phyloP scores from a whole-genome alignment of 2,329 filamentous ascomycete species.

The Xylariales sp. region DNA sequence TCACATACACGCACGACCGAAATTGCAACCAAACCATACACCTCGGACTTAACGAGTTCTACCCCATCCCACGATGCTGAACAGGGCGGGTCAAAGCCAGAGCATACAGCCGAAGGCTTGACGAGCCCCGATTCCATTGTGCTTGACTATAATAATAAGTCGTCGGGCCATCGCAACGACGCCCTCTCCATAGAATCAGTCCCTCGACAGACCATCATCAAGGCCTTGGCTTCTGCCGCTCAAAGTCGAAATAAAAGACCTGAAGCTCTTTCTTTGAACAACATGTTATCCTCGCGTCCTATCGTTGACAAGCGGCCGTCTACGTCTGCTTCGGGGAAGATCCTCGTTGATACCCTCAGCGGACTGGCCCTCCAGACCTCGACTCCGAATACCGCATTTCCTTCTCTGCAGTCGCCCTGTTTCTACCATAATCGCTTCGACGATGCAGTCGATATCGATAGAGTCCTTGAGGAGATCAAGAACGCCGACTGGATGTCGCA shows the following conservation, averaged over 20 bases:
- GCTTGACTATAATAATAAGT: constrained; percentile 44
- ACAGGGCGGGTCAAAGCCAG: constrained; percentile 37
- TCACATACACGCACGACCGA: constrained; percentile 14
- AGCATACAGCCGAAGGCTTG: constrained; percentile 44
- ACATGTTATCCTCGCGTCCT: constrained; percentile 65
- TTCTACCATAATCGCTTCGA: constrained; percentile 99
- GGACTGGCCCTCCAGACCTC: constrained; percentile 61
- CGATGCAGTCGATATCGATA: constrained; percentile 93
- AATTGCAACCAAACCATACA: constrained; percentile 17
- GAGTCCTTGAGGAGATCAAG: constrained; percentile 93
- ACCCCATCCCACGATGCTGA: constrained; percentile 44
- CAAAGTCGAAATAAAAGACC: constrained; percentile 70
- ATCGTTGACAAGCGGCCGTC: constrained; percentile 51
- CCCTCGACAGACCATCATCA: constrained; percentile 84
- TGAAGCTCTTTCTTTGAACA: constrained; percentile 70
- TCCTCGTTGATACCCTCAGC: constrained; percentile 71
- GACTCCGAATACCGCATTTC: constrained; percentile 65
- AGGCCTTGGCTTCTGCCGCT: constrained; percentile 77
- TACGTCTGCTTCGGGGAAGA: constrained; percentile 65
- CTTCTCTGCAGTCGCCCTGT: constrained; percentile 87
- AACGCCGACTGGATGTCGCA: constrained; percentile 92
- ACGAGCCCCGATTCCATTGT: constrained; percentile 45
- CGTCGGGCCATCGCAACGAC: constrained; percentile 58
- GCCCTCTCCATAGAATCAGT: constrained; percentile 72
- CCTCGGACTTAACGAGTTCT: constrained; percentile 41